Base-by-base conservation (phyloP, 768 basidiomycete genomes). In the Tylopilus vinaceipallidus region DNA sequence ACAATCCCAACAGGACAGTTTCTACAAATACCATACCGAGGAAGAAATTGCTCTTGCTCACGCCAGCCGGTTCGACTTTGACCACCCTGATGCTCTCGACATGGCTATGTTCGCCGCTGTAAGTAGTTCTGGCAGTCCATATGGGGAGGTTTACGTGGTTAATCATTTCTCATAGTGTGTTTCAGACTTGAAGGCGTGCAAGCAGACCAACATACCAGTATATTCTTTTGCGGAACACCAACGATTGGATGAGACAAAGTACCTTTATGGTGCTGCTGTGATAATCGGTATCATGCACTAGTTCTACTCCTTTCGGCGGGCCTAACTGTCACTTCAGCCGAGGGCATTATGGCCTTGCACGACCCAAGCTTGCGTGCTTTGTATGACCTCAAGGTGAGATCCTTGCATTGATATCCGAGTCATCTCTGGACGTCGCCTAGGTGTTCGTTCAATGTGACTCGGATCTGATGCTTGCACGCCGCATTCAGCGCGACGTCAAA, bases 151-250 rank as follows among this genome's bases (percentile, higher is more conserved):
- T 40, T 24, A 19, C 12, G n/a, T 46, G 4, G 23, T 19, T 50
- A 12, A 56, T 41, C 33, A 32, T 42, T 6, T 20, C 20, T 41
- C 27, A 20, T 48, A 97, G 88, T 97, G 95, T 63, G 67, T 98
- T 41, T 70, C 79, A 23, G 92, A 97, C 58, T 72, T 99, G 53
- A 97, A 94, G 66, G 75, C 81, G 6, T 90, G 91, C 64, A 82
- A 73, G 65, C 93, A 83, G 63, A 81, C 84, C 0, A 88, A 95
- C 69, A 91, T 98, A 51, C 95, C 97, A 0, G 81, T 95, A 7
- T 99, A 99, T 67, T 95, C 93, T 0, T 99, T 99, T 69, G 76
- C 81, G 22, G 77, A 89, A 55, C 97, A 99, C 69, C 93, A 97
- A 65, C 75, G 91, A 50, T 63, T 86, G 23, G 70, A 79, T 13